Evolutionary conservation across 2,329 filamentous ascomycete genomes (phyloP).

Genomic region (Ramichloridium luteum): DNA sequence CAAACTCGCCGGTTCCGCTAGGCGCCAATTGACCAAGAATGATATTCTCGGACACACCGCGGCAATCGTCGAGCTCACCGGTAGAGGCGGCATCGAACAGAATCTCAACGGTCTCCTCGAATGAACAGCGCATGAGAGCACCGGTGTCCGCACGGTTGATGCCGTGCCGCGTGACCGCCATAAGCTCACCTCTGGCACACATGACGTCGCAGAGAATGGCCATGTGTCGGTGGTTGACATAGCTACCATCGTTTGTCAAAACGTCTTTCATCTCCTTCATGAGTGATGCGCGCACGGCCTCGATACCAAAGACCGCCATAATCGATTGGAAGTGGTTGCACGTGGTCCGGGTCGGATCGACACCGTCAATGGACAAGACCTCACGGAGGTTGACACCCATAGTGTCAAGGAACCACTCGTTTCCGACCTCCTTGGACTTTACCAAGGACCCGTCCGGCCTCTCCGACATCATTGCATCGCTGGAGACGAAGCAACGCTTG

Average conservation of each 20-base stretch:
- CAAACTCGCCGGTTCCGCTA: slow-evolving; percentile 92
- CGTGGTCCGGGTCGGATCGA: slow-evolving; percentile 74
- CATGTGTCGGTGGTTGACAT: slow-evolving; percentile 97
- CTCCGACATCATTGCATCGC: slow-evolving; percentile 57
- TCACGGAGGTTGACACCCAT: slow-evolving; percentile 76
- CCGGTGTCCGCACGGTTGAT: slow-evolving; percentile 98
- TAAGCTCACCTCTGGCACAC: slow-evolving; percentile 87
- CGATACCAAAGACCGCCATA: slow-evolving; percentile 89
- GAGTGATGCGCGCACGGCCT: slow-evolving; percentile 77
- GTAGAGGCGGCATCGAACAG: slow-evolving; percentile 87
- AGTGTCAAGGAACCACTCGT: slow-evolving; percentile 90
- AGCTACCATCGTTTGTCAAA: slow-evolving; percentile 95
- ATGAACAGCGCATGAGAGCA: slow-evolving; percentile 97
- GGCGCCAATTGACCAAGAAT: slow-evolving; percentile 96
- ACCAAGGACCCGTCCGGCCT: slow-evolving; percentile 59
- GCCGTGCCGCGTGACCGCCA: slow-evolving; percentile 93
- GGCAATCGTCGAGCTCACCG: slow-evolving; percentile 93
- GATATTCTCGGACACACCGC: slow-evolving; percentile 95
- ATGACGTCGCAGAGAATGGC: slow-evolving; percentile 93
- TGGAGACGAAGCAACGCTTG: slow-evolving; percentile 85
- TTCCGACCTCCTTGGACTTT: slow-evolving; percentile 42
- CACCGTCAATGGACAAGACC: slow-evolving; percentile 75
- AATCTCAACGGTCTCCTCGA: slow-evolving; percentile 98
- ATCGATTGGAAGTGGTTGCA: slow-evolving; percentile 95
- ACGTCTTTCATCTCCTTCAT: slow-evolving; percentile 84